phyloP scores from a whole-genome alignment of 148 eudicot genomes.

The Persicaria maculosa region DNA sequence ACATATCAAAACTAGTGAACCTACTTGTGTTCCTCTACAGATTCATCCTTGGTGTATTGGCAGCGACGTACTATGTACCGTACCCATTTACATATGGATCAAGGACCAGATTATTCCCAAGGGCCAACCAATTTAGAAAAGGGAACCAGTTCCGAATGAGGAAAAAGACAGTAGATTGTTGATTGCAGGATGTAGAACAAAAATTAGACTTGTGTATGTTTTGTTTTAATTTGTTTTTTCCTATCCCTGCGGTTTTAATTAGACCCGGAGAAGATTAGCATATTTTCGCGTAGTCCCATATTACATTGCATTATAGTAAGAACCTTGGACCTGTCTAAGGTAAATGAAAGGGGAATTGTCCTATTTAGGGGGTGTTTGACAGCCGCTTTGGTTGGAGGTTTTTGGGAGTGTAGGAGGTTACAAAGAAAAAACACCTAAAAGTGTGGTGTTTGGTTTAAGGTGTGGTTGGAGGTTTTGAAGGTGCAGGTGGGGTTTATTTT shows the following conservation, averaged over 20 bases:
- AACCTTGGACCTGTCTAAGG: no score
- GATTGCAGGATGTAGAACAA: neutral
- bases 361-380: no score
- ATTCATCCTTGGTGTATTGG: conserved; percentile 60
- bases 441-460: no score
- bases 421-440: no score
- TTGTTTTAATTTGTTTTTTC: neutral
- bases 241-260: neutral
- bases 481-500: no score
- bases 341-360: no score
- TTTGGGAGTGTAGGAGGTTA: no score
- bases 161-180: neutral
- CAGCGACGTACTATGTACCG: conserved; percentile 59
- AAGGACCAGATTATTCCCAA: conserved; percentile 70
- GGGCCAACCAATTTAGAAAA: conserved; percentile 50
- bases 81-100: conserved; percentile 93
- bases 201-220: neutral
- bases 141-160: neutral
- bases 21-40: conserved; percentile 52
- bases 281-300: no score
- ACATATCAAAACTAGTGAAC: conserved; percentile 56
- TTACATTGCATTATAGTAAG: no score
- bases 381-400: no score
- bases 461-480: no score
- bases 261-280: neutral